Conservation (phyloP, 768 basidiomycete genomes). For the Lyophyllum shimeji region DNA sequence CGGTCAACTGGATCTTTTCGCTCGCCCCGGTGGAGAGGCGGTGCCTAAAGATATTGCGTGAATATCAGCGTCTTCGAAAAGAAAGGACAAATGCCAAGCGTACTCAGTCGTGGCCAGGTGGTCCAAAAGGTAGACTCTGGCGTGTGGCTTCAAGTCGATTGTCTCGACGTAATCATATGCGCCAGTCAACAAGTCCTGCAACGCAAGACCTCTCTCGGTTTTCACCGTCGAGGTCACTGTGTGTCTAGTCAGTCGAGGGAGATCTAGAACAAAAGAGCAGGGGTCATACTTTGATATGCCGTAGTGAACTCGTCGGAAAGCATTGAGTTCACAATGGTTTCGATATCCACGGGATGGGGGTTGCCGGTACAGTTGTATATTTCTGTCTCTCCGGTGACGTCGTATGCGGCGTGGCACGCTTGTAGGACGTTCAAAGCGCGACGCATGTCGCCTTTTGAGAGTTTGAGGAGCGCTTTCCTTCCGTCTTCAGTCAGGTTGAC, state of each 20-base stretch:
- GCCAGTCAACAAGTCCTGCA: slow-evolving; percentile 92
- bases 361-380: slow-evolving; percentile 97
- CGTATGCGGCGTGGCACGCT: slow-evolving; percentile 97
- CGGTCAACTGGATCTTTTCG: slow-evolving; percentile 93
- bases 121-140: slow-evolving; percentile 90
- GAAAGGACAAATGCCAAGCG: slow-evolving; percentile 27
- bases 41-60: slow-evolving; percentile 51
- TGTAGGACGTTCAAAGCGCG: slow-evolving; percentile 94
- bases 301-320: slow-evolving; percentile 94
- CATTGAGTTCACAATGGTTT: slow-evolving; percentile 93
- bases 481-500: slow-evolving; percentile 88
- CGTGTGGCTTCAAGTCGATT: slow-evolving; percentile 81
- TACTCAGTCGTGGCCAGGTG: slow-evolving; percentile 95
- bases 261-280: neutral
- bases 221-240: slow-evolving; percentile 87
- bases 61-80: neutral
- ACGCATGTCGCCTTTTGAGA: slow-evolving; percentile 98
- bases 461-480: slow-evolving; percentile 83
- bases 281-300: slow-evolving; percentile 71
- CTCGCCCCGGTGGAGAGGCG: slow-evolving; percentile 89
- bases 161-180: slow-evolving; percentile 89
- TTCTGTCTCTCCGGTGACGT: slow-evolving; percentile 82
- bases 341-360: slow-evolving; percentile 94
- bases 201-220: slow-evolving; percentile 87
- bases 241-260: neutral